Evolutionary conservation across 306 rosid species (phyloP), one percentile per base, ranked within the genome.

Genomic region (Acacia crassicarpa): DNA sequence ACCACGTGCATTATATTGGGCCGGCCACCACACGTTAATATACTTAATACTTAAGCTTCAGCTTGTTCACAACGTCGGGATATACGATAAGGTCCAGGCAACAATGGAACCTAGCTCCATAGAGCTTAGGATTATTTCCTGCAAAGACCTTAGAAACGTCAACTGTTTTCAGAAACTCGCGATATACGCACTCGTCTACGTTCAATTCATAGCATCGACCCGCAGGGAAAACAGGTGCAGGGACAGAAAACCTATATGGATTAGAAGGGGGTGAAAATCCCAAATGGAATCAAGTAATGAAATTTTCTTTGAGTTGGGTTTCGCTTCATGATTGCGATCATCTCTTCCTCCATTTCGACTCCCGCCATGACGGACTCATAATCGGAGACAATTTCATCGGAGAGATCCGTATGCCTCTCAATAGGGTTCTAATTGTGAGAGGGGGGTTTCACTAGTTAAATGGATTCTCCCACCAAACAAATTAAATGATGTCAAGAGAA

Each of bases 161-260:
- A 89, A 89, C 68, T 91, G 91, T 77, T 92, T 92, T 53, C 93
- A 91, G 87, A 92, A 91, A 77, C 93, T 92, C 70, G 84, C 90
- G 0, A 27, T 84, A n/a, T 91, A 88, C 78, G 85, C 87, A 0
- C 49, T 78, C 35, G 87, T 80, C 65, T 85, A 81, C 70, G 66
- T n/a, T n/a, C n/a, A n/a, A n/a, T 92, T 44, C 82, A 61, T 12
- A 84, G 80, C 78, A 66, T 81, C 9, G 83, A 91, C 32, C 74
- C 88, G 2, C 49, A 49, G 0, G 69, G 19, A 11, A 17, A 78
- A 20, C 78, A 80, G 17, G 78, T 10, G 15, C 91, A 89, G 44
- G 49, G 17, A 4, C 87, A 89, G 79, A 72, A 72, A 61, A 85
- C 91, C 48, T 81, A 41, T 0, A 80, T 81, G 0, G 65, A 87